phyloP scores from a whole-genome alignment of 2,329 filamentous ascomycete species.

The Fonsecaea multimorphosa region DNA sequence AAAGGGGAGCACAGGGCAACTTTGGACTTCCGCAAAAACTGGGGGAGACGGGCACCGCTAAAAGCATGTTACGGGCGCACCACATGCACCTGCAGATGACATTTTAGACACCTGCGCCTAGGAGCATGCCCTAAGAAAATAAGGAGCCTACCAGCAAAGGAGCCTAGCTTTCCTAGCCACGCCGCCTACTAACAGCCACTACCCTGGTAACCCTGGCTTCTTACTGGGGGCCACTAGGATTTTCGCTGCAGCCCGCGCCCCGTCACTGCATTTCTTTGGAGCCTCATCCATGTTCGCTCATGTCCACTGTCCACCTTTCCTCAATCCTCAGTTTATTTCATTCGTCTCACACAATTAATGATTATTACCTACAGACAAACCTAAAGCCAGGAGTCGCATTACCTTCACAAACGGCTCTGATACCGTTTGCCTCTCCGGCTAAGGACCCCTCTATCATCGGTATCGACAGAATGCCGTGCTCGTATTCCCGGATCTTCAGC shows the following conservation, averaged over 20 bases:
- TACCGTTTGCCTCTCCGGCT: slow-evolving; percentile 1
- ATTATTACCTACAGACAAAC: not conserved
- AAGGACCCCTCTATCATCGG: not conserved
- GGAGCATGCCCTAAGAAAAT: not conserved
- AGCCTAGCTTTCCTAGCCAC: not conserved
- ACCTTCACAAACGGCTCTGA: not conserved
- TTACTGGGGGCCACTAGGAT: slow-evolving; percentile 3
- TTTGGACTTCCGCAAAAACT: slow-evolving; percentile 8
- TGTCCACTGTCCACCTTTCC: not conserved
- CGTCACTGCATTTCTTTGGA: not conserved
- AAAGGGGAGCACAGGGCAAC: slow-evolving; percentile 11
- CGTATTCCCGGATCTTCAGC: slow-evolving; percentile 1
- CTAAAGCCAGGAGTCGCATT: not conserved
- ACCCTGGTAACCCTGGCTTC: not conserved
- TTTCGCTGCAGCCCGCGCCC: not conserved
- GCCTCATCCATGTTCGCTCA: slow-evolving; percentile 12
- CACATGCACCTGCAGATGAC: slow-evolving; percentile 15
- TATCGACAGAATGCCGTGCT: not conserved
- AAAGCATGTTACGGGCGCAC: slow-evolving; percentile 12
- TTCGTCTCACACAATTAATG: not conserved
- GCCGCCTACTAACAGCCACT: not conserved
- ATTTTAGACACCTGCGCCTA: slow-evolving; percentile 13
- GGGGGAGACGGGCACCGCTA: slow-evolving; percentile 15
- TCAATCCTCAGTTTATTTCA: not conserved
- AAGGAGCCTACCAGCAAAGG: not conserved